phyloP scores from a whole-genome alignment of 108 stramenopile genomes.

The Nitzschia sp. region DNA sequence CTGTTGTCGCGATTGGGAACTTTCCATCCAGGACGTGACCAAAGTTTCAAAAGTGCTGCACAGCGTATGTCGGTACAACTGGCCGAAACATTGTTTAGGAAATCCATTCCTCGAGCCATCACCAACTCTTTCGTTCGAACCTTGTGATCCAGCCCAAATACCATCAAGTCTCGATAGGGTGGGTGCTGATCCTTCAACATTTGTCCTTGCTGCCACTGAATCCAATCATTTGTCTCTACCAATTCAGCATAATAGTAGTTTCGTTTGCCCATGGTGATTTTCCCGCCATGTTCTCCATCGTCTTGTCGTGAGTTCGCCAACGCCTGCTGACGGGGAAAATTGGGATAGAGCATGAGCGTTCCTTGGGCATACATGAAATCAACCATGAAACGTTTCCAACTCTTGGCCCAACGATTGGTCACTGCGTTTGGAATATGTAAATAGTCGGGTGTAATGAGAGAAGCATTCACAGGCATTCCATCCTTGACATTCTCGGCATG shows the following conservation, averaged over 20 bases:
- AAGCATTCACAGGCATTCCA: not conserved
- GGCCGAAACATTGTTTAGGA: not conserved
- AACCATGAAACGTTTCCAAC: not conserved
- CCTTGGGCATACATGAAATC: constrained; percentile 5
- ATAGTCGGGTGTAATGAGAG: not conserved
- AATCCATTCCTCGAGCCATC: not conserved
- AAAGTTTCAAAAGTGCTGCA: not conserved
- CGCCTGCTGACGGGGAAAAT: not conserved
- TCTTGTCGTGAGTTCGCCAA: not conserved
- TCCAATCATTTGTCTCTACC: not conserved
- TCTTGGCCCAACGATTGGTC: not conserved
- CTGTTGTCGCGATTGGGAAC: not conserved
- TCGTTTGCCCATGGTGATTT: not conserved
- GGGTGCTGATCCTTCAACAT: not conserved
- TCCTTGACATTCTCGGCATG: not conserved
- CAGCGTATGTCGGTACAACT: not conserved
- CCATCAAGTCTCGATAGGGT: not conserved
- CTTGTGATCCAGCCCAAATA: not conserved
- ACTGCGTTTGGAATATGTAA: not conserved
- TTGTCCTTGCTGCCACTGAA: not conserved
- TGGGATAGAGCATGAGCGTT: constrained; percentile 6
- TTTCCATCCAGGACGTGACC: not conserved
- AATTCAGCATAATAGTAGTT: not conserved
- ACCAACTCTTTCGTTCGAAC: not conserved
- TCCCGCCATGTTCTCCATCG: not conserved